Evolutionary conservation across 805 yeast genomes (phyloP).

Genomic region (Alloascoidea hylecoeti): DNA sequence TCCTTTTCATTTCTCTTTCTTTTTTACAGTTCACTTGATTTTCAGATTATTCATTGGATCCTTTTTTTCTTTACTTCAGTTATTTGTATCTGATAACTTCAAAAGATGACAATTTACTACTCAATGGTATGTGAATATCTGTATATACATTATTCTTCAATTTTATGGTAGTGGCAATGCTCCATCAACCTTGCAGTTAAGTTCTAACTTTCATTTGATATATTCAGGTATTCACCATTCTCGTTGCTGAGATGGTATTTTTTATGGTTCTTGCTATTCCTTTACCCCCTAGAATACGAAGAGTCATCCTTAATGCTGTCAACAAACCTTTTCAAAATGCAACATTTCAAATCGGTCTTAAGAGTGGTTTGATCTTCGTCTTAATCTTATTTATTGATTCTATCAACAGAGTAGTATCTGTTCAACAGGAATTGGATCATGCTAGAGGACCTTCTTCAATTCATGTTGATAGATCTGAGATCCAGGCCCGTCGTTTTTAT

Average conservation of each 20-base stretch:
- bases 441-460: constrained; percentile 13
- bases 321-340: constrained; percentile 58
- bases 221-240: constrained; percentile 48
- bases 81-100: neutral
- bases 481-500: constrained; percentile 83
- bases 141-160: neutral
- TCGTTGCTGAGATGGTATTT: constrained; percentile 63
- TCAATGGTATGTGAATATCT: constrained; percentile 16
- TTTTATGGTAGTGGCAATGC: constrained; percentile 1
- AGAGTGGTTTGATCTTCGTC: constrained; percentile 75
- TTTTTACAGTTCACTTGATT: too few species aligned
- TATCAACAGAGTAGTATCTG: constrained; percentile 66
- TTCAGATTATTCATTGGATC: too few species aligned
- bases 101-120: constrained; percentile 27
- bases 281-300: constrained; percentile 61
- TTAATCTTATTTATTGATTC: constrained; percentile 78
- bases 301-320: constrained; percentile 46
- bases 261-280: constrained; percentile 80
- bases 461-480: constrained; percentile 52
- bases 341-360: constrained; percentile 62
- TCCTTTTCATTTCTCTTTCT: too few species aligned
- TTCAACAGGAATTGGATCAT: constrained; percentile 43
- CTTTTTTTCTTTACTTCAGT: neutral
- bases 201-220: neutral
- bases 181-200: neutral